These are phyloP conservation scores for Sarocladium brachiariae DNA, from an alignment of 2,329 filamentous ascomycete species.

Conservation along the genomic window DNA sequence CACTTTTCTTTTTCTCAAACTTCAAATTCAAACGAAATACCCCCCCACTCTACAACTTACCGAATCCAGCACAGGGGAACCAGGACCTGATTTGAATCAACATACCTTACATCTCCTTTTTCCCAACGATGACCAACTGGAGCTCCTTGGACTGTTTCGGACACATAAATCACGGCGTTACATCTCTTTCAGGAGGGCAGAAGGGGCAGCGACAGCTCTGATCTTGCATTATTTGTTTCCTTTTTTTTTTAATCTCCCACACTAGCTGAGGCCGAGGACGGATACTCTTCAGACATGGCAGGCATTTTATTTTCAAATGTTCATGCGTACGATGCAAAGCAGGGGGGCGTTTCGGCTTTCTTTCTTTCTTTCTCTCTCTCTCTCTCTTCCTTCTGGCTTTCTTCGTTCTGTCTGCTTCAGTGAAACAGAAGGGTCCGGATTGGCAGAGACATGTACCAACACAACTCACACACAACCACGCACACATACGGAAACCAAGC, in stretches of 20 bases:
- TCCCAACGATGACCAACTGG: neutral
- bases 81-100: neutral
- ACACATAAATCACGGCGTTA: neutral
- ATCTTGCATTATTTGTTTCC: neutral
- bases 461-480: no score
- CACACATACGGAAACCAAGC: no score
- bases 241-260: neutral
- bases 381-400: neutral
- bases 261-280: no score
- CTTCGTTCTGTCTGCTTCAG: no score
- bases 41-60: neutral
- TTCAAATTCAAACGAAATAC: neutral
- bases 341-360: no score
- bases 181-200: neutral
- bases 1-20: no score
- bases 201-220: no score
- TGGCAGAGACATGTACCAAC: no score
- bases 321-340: no score
- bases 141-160: neutral
- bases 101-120: neutral
- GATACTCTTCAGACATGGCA: no score
- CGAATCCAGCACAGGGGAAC: neutral
- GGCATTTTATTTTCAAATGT: no score
- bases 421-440: no score
- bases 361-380: neutral